Evolutionary conservation across 129 eudicot genomes (phyloP), one percentile per base, ranked within the genome.

Genomic region (Kitagawia praeruptora): DNA sequence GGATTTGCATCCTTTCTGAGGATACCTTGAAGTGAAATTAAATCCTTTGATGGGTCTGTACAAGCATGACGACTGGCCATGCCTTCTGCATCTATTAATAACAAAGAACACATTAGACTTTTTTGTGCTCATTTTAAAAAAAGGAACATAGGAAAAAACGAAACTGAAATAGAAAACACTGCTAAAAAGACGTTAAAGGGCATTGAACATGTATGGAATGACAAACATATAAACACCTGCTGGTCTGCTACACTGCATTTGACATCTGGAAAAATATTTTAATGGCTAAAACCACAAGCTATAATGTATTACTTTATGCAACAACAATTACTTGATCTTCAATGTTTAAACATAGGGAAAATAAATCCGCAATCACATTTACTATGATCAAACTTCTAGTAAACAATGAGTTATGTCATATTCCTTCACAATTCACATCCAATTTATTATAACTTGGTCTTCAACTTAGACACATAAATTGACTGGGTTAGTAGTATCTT

Each of bases 11-110:
- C 87, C 69, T 85, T 87, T 69, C 69, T 72, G 27, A 82, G 77
- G 69, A 46, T 27, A 16, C 84, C 78, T 63, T 83, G 87, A 64
- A 51, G 49, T 28, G 81, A 41, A 49, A 80, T 49, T 75, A 54
- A 40, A 31, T 86, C 83, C 80, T 77, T 91, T 27, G 89, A 79
- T 19, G 90, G 78, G 41, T 74, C 73, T 72, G 49, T 80, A 14
- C 88, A 77, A 58, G 82, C 27, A 40, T 89, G 85, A 76, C 84
- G 81, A 25, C 84, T 90, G 1, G 89, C 70, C 80, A 83, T 77
- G 44, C 70, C 69, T 74, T 84, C 90, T 76, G 88, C 46, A 38
- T 84, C 93, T 84, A 73, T 71, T 42, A 75, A 83, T 79, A 70
- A 74, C 42, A 76, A 69, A 14, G 21, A 67, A 11, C 56, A 49